phyloP scores from a whole-genome alignment of 257 asterid genomes.

The Gentiana dahurica region DNA sequence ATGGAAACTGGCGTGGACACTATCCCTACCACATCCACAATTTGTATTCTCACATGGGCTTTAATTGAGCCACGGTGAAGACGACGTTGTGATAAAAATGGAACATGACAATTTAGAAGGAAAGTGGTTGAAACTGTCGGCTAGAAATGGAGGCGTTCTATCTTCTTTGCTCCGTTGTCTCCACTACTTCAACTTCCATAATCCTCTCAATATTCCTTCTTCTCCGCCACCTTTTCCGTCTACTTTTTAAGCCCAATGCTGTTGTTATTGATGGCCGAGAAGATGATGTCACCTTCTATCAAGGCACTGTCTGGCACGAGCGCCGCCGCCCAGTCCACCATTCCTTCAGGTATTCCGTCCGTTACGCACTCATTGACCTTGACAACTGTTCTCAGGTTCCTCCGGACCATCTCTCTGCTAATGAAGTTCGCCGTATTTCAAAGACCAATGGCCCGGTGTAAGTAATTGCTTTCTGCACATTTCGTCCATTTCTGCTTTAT shows the following conservation, averaged over 20 bases:
- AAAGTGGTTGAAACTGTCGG: no score
- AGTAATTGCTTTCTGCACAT: conserved; percentile 7
- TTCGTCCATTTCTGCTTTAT: no score
- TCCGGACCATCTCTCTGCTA: conserved; percentile 51
- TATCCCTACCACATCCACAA: no score
- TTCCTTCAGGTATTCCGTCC: conserved; percentile 70
- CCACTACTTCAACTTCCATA: conserved; percentile 39
- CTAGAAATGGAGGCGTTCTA: conserved; percentile 52
- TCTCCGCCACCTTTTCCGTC: conserved; percentile 36
- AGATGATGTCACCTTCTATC: conserved; percentile 31
- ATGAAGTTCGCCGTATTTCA: conserved; percentile 52
- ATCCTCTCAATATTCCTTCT: conserved; percentile 48
- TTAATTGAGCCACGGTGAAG: no score
- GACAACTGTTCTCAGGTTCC: conserved; percentile 37
- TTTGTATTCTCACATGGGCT: no score
- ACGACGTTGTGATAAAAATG: no score
- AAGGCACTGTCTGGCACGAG: conserved; percentile 92
- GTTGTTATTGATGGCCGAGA: background rate
- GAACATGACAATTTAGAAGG: no score
- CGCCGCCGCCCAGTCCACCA: conserved; percentile 90
- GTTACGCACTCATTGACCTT: conserved; percentile 79
- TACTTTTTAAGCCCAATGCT: conserved; percentile 12
- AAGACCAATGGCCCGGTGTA: conserved; percentile 78
- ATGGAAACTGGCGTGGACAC: no score
- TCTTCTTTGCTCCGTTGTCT: conserved; percentile 51